A percentile compares a stretch with the other conserved stretches of the same genome.
Evolutionary conservation across 495 filamentous ascomycete genomes (phyloP).

Genomic region (Rhypophila decipiens): DNA sequence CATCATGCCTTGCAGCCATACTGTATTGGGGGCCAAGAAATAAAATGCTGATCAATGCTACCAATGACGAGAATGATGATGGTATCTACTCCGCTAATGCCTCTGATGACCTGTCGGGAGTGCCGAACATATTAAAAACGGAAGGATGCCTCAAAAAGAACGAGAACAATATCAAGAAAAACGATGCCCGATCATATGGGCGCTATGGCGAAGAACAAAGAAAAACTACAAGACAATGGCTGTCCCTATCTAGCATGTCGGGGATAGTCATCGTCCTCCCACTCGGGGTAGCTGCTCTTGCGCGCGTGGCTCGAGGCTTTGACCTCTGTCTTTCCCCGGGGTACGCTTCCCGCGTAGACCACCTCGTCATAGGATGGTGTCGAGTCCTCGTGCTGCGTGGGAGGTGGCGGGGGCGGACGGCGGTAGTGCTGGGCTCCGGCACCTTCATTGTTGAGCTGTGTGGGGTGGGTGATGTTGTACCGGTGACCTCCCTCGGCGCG

Average conservation of each 20-base stretch:
- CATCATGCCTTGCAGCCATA: no score
- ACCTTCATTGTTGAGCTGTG: not conserved
- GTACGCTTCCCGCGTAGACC: constrained; percentile 21
- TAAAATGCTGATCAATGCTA: no score
- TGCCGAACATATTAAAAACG: no score
- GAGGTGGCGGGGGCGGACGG: constrained; percentile 1
- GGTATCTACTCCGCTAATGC: no score
- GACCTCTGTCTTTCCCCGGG: constrained; percentile 9
- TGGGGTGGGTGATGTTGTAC: constrained; percentile 2
- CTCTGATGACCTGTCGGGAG: no score
- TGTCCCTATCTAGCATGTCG: constrained; percentile 10
- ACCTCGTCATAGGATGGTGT: constrained; percentile 7
- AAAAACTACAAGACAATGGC: no score
- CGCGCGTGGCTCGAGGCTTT: constrained; percentile 14
- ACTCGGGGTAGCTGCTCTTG: constrained; percentile 26
- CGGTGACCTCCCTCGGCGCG: constrained; percentile 44
- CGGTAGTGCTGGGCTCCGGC: not conserved
- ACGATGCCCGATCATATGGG: no score
- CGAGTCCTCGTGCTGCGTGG: not conserved
- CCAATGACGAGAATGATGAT: no score
- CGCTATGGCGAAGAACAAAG: no score
- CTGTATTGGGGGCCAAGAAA: no score
- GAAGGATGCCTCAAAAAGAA: no score
- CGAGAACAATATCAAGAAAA: no score
- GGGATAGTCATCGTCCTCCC: constrained; percentile 8